Evolutionary conservation across 495 filamentous ascomycete species (phyloP), one percentile per base, ranked within the genome.

Genomic region (Penicillium subrubescens): DNA sequence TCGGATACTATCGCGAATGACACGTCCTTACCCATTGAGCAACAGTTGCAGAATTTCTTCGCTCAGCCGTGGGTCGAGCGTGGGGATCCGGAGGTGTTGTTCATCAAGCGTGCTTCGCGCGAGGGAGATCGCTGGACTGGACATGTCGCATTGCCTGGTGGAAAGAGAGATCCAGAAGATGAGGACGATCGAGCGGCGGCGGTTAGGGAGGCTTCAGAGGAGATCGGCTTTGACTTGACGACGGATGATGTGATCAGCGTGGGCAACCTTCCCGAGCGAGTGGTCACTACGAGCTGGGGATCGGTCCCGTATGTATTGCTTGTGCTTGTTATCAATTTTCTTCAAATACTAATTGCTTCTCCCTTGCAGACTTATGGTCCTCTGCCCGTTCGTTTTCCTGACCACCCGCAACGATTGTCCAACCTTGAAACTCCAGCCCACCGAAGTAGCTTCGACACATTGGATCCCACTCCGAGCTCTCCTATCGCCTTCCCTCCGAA

Each of bases 371-470:
- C 72, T 93, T 35, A 92, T 93, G 89, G 88, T 93, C 3, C 84
- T 93, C 6, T 92, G 89, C 63, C 89, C 90, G 0, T 93, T 89
- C 71, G 78, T 94, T 51, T 93, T 88, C 70, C 77, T 94, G 25
- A 72, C 86, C 35, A 89, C 86, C 14, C 81, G 79, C 29, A 83
- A 83, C 44, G 76, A 84, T 35, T 77, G 86, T 11, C 87, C 89
- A 1, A 75, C 84, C 10, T 78, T 93, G 17, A 79, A 79, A 21
- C 78, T 93, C 25, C 90, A 93, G 67, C 88, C 89, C 2, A 83
- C 87, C 4, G 91, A 94, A 76, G 89, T 92, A 10, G 87, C 86
- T 34, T 89, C 90, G 2, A 86, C 85, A 5, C 91, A 94, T 73
- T 94, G 91, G 91, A 89, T 94, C 23, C 85, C 91, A 8, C 73